Evolutionary conservation across 2,329 filamentous ascomycete species (phyloP).

Genomic region (Huntiella decipiens): DNA sequence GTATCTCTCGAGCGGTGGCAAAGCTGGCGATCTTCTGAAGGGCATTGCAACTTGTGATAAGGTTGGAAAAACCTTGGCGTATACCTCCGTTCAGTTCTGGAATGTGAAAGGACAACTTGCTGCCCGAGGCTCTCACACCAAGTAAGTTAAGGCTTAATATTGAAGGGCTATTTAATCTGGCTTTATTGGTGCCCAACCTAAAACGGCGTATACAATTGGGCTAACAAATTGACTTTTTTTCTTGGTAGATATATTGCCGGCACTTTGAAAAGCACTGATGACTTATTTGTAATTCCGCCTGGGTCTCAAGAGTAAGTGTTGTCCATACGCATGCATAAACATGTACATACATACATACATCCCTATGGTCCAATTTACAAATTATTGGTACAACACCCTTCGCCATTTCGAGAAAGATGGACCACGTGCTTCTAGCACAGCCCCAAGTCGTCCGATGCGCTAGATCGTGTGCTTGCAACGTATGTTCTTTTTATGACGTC

Average conservation of each 20-base stretch:
- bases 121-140: constrained; percentile 46
- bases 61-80: constrained; percentile 46
- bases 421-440: no score
- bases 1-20: constrained; percentile 39
- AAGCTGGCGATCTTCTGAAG: constrained; percentile 34
- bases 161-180: background rate
- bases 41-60: constrained; percentile 42
- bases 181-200: background rate
- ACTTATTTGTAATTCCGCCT: no score
- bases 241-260: constrained; percentile 6
- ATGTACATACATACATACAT: no score
- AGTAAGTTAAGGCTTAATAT: constrained; percentile 24
- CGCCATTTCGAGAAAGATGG: no score
- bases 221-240: background rate
- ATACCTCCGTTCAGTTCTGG: constrained; percentile 38
- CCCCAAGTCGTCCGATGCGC: no score
- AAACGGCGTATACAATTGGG: background rate
- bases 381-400: no score
- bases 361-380: no score
- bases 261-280: constrained; percentile 2
- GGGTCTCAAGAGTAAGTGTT: no score
- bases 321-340: no score
- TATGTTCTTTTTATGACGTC: no score
- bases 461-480: no score
- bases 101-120: constrained; percentile 40